A percentile compares a stretch with the other conserved stretches of the same genome.
phyloP scores from a whole-genome alignment of 441 rosid genomes.

The Pelargonium citronellum region DNA sequence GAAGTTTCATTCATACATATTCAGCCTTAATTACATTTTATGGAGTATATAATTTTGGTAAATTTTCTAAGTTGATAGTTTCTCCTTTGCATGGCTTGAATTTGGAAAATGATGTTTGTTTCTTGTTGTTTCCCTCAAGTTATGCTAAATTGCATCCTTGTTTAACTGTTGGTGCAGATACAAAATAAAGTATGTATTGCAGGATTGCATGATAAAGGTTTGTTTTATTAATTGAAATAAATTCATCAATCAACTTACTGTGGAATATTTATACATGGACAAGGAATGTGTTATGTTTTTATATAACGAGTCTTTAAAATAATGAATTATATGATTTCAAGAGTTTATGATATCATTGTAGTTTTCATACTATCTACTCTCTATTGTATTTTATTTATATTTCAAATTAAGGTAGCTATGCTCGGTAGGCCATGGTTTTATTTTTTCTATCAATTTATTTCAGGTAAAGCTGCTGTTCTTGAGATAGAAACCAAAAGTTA shows the following conservation, averaged over 20 bases:
- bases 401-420: neutral
- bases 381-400: neutral
- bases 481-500: conserved; percentile 77
- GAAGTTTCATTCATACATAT: neutral
- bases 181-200: conserved; percentile 55
- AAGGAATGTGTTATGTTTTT: neutral
- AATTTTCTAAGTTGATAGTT: neutral
- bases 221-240: conserved; percentile 21
- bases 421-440: conserved; percentile 13
- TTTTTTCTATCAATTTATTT: conserved; percentile 15
- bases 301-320: too few relatives aligned
- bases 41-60: neutral
- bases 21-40: neutral
- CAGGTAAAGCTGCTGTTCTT: conserved; percentile 85
- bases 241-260: neutral
- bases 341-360: neutral
- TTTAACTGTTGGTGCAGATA: conserved; percentile 50
- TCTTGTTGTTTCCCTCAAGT: neutral
- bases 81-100: neutral
- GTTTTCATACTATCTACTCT: neutral
- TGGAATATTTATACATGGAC: neutral
- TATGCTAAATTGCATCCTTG: conserved; percentile 10
- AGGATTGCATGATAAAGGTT: conserved; percentile 93
- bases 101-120: neutral
- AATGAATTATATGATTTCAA: neutral